Evolutionary conservation across 2,329 filamentous ascomycete species (phyloP), one percentile per base, ranked within the genome.

Genomic region (Blumeria graminis): DNA sequence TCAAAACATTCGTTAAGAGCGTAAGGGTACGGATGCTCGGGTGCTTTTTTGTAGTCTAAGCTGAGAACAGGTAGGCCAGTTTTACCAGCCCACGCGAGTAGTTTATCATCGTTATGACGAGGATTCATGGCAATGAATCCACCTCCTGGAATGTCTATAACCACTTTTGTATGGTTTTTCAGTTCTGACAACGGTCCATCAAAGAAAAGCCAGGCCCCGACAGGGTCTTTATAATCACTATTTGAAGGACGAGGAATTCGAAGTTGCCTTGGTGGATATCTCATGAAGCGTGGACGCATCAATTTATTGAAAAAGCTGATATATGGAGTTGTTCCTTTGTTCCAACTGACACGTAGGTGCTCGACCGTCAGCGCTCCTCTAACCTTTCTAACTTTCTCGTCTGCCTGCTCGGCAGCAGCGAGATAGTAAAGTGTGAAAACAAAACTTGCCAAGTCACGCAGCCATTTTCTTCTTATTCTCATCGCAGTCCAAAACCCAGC

Each of bases 401-500:
- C 92, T 10, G 92, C 92, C 65, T 87, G 83, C 68, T 96, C 90
- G 0, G 92, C 88, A 13, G 89, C 87, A 56, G 96, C 77, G 60
- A 98, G 74, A 67, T 98, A 98, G 69, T 94, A 98, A 10, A 84
- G 66, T 0, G 86, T 86, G 68, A 95, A 96, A 51, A 86, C 72
- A 18, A 96, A 74, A 65, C 86, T 88, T 9, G 84, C 78, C 13
- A 94, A 66, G 66, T 96, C 89, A 41, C 88, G 76, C 45, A 94
- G 62, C 79, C 85, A 89, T 63, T 84, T 88, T 52, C 74, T 74
- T 57, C 78, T 78, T 60, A 98, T 89, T 64, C 81, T 83, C 92
- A 98, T 98, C 36, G 92, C 92, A 0, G 88, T 94, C 92, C 92
- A 98, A 69, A 95, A 98, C 1, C 92, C 92, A 6, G 92, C 92